A percentile compares a stretch with the other conserved stretches of the same genome.
Evolutionary conservation across 257 asterid genomes (phyloP).

Genomic region (Solanum medicagineum): DNA sequence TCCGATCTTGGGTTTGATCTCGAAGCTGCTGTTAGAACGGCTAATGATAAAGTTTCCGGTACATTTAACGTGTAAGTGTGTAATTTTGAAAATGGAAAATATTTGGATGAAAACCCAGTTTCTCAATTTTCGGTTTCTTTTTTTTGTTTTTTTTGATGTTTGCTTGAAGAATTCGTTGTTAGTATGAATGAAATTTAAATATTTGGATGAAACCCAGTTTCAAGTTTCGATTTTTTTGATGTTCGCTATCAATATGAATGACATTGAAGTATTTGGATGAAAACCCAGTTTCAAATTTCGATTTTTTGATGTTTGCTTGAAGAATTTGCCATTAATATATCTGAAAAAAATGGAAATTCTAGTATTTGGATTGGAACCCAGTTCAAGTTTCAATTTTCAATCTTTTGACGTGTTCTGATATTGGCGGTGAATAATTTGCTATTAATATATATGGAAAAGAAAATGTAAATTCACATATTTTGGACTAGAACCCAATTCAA

Average conservation of each 20-base stretch:
- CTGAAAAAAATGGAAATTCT: no score
- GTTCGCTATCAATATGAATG: background rate
- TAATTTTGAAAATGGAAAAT: background rate
- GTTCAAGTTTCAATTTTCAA: background rate
- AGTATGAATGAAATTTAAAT: background rate
- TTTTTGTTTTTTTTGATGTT: background rate
- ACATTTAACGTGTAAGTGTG: slow-evolving; percentile 64
- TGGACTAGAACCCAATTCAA: background rate
- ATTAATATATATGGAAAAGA: no score
- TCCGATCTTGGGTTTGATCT: slow-evolving; percentile 46
- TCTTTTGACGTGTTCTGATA: background rate
- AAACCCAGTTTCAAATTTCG: background rate
- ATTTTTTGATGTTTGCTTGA: background rate
- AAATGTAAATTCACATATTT: background rate
- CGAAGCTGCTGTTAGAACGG: slow-evolving; percentile 64
- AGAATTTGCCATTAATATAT: background rate
- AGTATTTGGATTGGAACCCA: background rate
- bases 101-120: background rate
- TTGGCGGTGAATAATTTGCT: background rate
- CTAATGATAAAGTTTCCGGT: slow-evolving; percentile 47
- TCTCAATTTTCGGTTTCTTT: background rate
- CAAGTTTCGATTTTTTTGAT: background rate
- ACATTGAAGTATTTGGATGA: background rate
- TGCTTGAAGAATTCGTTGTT: background rate
- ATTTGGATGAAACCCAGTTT: background rate